Conservation (phyloP, 2,329 filamentous ascomycete genomes). For the Talaromyces sp. region DNA sequence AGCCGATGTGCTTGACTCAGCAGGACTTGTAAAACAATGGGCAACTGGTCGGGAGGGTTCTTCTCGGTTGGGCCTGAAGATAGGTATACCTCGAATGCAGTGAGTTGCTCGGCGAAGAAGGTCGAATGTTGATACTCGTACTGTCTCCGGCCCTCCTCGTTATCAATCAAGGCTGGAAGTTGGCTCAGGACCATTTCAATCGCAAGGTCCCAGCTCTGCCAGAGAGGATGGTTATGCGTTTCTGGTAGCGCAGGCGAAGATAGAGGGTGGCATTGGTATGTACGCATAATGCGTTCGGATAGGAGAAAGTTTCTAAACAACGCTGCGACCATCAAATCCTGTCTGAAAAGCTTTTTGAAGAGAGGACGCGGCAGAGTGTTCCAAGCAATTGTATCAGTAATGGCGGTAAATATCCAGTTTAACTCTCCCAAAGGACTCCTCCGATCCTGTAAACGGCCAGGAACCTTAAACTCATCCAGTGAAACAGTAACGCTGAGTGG, state of each 20-base stretch:
- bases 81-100: conserved; percentile 94
- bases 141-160: conserved; percentile 67
- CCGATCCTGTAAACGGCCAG: conserved; percentile 85
- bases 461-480: conserved; percentile 80
- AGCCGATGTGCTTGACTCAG: conserved; percentile 93
- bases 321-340: conserved; percentile 98
- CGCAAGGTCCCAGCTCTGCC: conserved; percentile 96
- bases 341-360: conserved; percentile 94
- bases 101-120: conserved; percentile 96
- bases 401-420: conserved; percentile 99
- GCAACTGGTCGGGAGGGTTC: conserved; percentile 87
- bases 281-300: conserved; percentile 90
- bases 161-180: conserved; percentile 74
- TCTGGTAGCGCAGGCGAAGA: conserved; percentile 89
- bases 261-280: conserved; percentile 91
- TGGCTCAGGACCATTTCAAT: conserved; percentile 93
- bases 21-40: conserved; percentile 91
- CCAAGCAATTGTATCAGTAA: conserved; percentile 98
- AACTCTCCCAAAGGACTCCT: conserved; percentile 91
- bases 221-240: conserved; percentile 89
- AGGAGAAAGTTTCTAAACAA: conserved; percentile 94
- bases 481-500: conserved; percentile 64
- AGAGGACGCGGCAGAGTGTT: conserved; percentile 84
- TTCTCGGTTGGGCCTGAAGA: conserved; percentile 76
- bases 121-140: conserved; percentile 93